phyloP scores from a whole-genome alignment of 169 alveolate species.

The Blepharisma undulans region DNA sequence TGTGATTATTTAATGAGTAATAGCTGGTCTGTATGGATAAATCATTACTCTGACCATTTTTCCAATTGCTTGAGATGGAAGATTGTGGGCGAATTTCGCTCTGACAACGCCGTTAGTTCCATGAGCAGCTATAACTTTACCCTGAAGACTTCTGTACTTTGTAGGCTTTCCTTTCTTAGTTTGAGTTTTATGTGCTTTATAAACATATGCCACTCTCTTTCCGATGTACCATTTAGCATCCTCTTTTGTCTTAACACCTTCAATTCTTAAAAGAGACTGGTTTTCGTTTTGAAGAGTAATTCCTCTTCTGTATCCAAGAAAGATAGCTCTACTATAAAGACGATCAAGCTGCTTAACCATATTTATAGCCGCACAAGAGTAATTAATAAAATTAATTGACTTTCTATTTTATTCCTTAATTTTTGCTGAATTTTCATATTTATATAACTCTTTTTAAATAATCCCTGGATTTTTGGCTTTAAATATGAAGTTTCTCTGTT shows the following conservation, averaged over 20 bases:
- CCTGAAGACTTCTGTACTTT: conserved; percentile 89
- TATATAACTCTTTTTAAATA: too few relatives aligned
- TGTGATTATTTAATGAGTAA: too few relatives aligned
- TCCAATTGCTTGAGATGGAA: conserved; percentile 97
- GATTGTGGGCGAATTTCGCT: conserved; percentile 93
- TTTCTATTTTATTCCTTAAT: too few relatives aligned
- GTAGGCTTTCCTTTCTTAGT: conserved; percentile 11
- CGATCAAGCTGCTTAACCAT: conserved; percentile 1
- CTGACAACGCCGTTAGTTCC: conserved; percentile 98
- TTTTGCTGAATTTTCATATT: too few relatives aligned
- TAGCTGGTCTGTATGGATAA: conserved; percentile 45
- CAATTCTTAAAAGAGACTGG: conserved; percentile 93
- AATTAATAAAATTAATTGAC: too few relatives aligned
- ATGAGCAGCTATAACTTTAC: conserved; percentile 95
- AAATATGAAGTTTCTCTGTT: too few relatives aligned
- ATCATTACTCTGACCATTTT: conserved; percentile 95
- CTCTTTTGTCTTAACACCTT: conserved; percentile 94
- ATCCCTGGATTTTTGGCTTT: too few relatives aligned
- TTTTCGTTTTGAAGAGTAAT: conserved; percentile 93
- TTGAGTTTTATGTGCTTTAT: conserved; percentile 74
- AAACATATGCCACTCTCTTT: conserved; percentile 96
- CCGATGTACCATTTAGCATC: conserved; percentile 96
- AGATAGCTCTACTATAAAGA: conserved; percentile 63
- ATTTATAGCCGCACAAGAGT: neutral
- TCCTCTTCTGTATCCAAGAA: conserved; percentile 85